Conservation (phyloP, 148 eudicot genomes). For the Selenicereus undatus region DNA sequence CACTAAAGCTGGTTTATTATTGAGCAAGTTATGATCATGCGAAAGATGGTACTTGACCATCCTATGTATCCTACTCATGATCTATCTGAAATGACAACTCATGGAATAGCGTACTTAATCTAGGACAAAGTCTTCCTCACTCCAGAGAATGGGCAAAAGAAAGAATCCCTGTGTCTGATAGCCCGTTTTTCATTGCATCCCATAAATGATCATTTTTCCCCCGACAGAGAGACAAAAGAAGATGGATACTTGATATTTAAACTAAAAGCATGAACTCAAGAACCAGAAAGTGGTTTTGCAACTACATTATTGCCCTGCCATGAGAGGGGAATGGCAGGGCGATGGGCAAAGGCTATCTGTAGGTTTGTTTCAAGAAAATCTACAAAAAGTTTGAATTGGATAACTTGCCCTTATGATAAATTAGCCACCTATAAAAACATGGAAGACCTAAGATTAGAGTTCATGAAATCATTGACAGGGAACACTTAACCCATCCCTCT, state of each 20-base stretch:
- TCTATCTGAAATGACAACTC: background rate
- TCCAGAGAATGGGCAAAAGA: constrained; percentile 12
- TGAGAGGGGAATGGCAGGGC: background rate
- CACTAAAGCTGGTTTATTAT: background rate
- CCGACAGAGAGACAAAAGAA: background rate
- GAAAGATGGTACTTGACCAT: no score
- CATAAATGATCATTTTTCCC: background rate
- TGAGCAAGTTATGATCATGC: background rate
- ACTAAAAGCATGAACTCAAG: background rate
- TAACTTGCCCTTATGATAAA: constrained; percentile 7
- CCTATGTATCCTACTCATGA: background rate
- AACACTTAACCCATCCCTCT: constrained; percentile 7
- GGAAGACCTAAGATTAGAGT: constrained; percentile 1
- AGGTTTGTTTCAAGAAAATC: constrained; percentile 6
- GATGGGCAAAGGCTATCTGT: background rate
- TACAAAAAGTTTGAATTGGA: background rate
- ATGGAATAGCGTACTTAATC: background rate
- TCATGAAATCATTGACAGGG: constrained; percentile 14
- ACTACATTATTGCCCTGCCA: background rate
- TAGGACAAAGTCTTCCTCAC: background rate
- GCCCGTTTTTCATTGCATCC: background rate
- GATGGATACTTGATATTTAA: constrained; percentile 5
- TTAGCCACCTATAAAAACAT: background rate
- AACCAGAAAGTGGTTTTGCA: background rate
- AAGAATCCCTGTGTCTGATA: background rate